phyloP scores from a whole-genome alignment of 495 filamentous ascomycete genomes.

The Halenospora varia region DNA sequence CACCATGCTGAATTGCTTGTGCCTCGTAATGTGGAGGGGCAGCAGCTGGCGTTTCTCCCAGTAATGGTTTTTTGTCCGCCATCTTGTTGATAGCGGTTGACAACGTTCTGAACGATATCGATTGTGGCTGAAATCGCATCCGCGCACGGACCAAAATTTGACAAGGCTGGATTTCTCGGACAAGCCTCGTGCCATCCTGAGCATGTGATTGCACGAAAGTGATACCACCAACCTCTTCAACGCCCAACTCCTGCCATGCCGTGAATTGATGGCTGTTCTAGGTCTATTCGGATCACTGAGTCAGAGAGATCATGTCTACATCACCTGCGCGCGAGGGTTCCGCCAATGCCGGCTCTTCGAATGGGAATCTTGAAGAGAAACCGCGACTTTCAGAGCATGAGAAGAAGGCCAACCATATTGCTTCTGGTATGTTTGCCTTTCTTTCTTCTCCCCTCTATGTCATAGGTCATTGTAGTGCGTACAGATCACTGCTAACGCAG shows the following conservation, averaged over 20 bases:
- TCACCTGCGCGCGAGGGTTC: conserved; percentile 26
- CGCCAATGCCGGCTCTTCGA: conserved; percentile 19
- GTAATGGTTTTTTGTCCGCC: conserved; percentile 13
- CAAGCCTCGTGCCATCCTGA: neutral
- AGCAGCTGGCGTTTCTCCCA: neutral
- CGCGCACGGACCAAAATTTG: neutral
- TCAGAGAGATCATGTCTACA: conserved; percentile 13
- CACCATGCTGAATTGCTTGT: conserved; percentile 34
- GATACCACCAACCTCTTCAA: neutral
- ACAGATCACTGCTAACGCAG: neutral
- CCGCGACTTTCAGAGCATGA: conserved; percentile 80
- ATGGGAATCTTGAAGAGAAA: conserved; percentile 44
- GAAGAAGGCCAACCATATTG: conserved; percentile 90
- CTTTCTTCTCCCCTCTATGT: conserved; percentile 1
- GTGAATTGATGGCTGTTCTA: neutral
- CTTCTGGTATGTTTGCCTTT: conserved; percentile 43
- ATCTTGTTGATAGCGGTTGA: conserved; percentile 1
- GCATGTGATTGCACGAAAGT: neutral
- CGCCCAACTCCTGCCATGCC: neutral
- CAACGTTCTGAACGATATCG: neutral
- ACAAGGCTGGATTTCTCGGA: neutral
- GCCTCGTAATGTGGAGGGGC: conserved; percentile 33
- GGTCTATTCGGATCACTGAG: neutral
- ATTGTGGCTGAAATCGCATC: neutral
- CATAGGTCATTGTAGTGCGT: neutral